Evolutionary conservation across 1,284 basidiomycete species (phyloP), one percentile per base, ranked within the genome.

Genomic region (Pascua sp.): DNA sequence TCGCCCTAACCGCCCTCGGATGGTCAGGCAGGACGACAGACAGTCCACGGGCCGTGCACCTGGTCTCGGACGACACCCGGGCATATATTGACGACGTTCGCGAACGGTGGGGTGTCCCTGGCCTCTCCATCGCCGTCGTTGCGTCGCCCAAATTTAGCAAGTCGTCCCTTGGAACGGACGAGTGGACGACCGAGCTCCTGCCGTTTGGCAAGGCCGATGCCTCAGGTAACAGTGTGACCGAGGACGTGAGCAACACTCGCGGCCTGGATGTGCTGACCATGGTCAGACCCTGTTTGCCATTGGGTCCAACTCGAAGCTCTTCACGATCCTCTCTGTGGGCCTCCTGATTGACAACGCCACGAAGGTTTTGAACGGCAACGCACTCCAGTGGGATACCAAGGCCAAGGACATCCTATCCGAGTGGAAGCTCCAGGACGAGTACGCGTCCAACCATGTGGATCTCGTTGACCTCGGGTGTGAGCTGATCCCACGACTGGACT

Each of bases 291-390:
- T 78, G 24, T 80, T 81, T 59, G 67, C 63, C 4, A 75, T 82
- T 42, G 81, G 72, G 2, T 81, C 80, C 13, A 80, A 78, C 63
- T 80, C 80, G 1, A 82, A 82, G 58, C 74, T 80, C 0, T 81
- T 82, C 63, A 71, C 78, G 0, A 68, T 73, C 0, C 62, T 76
- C 3, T 66, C 79, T 0, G 42, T 81, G 4, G 80, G 79, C 0
- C 65, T 80, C 10, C 63, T 79, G n/a, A 70, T 80, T 10, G 65
- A 75, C 36, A 79, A 81, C 54, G 60, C 69, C 4, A 78, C 79
- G 0, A 56, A 67, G 7, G 66, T 82, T 13, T 78, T 77, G 0
- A 41, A 68, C 2, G 65, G 66, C 11, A 49, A 56, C 2, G 41
- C n/a, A 8, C 61, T 80, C 24, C 61, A 59, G 16, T 80, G 77